Conservation (phyloP, 371 early-diverging fungal genomes). For the Rhizopus microsporus region DNA sequence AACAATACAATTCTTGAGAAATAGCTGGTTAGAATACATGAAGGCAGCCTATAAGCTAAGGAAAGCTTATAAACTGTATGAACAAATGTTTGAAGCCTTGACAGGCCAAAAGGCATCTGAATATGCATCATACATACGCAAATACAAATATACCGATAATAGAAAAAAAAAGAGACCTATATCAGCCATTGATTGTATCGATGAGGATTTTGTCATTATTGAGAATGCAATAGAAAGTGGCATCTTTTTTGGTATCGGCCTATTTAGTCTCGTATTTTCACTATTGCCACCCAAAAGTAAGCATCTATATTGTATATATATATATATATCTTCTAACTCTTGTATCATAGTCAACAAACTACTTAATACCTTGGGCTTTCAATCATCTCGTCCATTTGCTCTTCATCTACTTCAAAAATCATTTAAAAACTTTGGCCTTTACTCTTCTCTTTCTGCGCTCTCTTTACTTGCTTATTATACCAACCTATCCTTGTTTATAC, state of each 20-base stretch:
- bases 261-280: constrained; percentile 51
- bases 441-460: constrained; percentile 43
- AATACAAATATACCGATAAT: background rate
- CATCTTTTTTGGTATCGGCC: constrained; percentile 46
- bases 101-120: constrained; percentile 46
- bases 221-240: constrained; percentile 44
- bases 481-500: constrained; percentile 49
- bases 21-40: constrained; percentile 54
- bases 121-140: constrained; percentile 27
- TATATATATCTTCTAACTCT: background rate
- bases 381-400: constrained; percentile 52
- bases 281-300: constrained; percentile 50
- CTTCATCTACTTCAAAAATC: constrained; percentile 42
- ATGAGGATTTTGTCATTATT: constrained; percentile 4
- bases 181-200: constrained; percentile 5
- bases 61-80: constrained; percentile 51
- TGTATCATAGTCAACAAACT: constrained; percentile 38
- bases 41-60: constrained; percentile 48
- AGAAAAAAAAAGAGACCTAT: constrained; percentile 7
- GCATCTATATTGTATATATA: background rate
- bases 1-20: constrained; percentile 48
- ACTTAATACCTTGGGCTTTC: constrained; percentile 49
- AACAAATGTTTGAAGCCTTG: constrained; percentile 45
- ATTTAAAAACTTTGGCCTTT: constrained; percentile 36
- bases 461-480: constrained; percentile 48